Conservation (phyloP, 106 monocot species). For the Posidonia australis region DNA sequence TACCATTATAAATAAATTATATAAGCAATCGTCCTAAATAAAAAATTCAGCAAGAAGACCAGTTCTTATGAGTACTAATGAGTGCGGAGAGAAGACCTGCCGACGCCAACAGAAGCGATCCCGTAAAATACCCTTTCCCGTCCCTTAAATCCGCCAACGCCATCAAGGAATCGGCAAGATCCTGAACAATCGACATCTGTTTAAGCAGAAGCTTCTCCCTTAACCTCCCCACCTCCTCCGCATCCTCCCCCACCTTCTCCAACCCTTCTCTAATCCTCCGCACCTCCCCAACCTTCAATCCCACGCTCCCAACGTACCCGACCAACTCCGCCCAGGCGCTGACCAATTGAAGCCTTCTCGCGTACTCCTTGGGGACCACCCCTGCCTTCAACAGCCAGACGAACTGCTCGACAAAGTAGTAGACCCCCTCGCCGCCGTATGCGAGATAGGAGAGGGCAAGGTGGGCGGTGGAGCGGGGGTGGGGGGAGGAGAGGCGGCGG, state of each 20-base stretch:
- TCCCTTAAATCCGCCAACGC: constrained; percentile 65
- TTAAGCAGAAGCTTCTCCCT: constrained; percentile 60
- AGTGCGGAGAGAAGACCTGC: constrained; percentile 80
- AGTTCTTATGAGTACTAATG: constrained; percentile 91
- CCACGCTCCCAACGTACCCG: constrained; percentile 64
- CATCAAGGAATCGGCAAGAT: constrained; percentile 78
- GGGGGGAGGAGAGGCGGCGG: constrained; percentile 23
- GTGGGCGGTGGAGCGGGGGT: constrained; percentile 13
- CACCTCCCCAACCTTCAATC: constrained; percentile 51
- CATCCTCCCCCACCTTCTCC: constrained; percentile 9
- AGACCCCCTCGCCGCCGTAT: constrained; percentile 85
- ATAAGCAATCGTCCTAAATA: too few species aligned
- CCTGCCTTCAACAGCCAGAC: constrained; percentile 85
- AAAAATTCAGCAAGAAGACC: constrained; percentile 69
- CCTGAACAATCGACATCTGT: constrained; percentile 67
- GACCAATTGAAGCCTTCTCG: constrained; percentile 33
- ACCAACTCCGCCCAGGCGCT: constrained; percentile 78
- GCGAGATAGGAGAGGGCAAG: constrained; percentile 33
- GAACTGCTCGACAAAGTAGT: constrained; percentile 94
- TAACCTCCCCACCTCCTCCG: constrained; percentile 25
- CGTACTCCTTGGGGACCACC: constrained; percentile 22
- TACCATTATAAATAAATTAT: too few species aligned
- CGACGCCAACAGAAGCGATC: constrained; percentile 58
- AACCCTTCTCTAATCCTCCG: constrained; percentile 27
- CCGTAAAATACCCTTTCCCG: constrained; percentile 42